Evolutionary conservation across 129 eudicot species (phyloP).

Genomic region (Escallonia herrerae): DNA sequence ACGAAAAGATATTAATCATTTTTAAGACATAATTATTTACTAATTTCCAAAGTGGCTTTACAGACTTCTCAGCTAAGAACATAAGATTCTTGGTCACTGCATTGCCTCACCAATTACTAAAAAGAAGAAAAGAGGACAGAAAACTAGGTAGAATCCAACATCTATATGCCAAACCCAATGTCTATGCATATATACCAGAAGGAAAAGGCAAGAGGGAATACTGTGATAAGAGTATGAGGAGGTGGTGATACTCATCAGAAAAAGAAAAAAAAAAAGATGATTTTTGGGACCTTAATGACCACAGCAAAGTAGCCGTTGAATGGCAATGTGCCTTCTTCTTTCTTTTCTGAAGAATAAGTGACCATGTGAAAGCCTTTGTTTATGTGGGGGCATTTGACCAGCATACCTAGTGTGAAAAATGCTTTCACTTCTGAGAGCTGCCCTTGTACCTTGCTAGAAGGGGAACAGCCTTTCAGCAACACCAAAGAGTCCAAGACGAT

Average conservation of each 20-base stretch:
- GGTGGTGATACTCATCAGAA: not conserved
- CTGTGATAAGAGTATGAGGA: too few species aligned
- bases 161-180: too few species aligned
- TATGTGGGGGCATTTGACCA: not conserved
- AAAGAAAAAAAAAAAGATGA: not conserved
- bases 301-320: not conserved
- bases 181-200: too few species aligned
- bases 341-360: not conserved
- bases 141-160: not conserved
- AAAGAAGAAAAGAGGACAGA: not conserved
- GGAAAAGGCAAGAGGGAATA: too few species aligned
- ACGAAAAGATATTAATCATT: not conserved
- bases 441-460: not conserved
- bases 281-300: not conserved
- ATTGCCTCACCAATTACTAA: not conserved
- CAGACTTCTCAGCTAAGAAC: not conserved
- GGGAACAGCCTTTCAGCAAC: not conserved
- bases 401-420: not conserved
- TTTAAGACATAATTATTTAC: not conserved
- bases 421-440: too few species aligned
- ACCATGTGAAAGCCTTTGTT: not conserved
- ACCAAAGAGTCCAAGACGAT: not conserved
- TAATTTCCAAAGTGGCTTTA: not conserved
- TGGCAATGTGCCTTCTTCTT: not conserved
- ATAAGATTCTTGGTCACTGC: too few species aligned